phyloP scores from a whole-genome alignment of 345 rosid genomes.

The Gossypium anomalum region DNA sequence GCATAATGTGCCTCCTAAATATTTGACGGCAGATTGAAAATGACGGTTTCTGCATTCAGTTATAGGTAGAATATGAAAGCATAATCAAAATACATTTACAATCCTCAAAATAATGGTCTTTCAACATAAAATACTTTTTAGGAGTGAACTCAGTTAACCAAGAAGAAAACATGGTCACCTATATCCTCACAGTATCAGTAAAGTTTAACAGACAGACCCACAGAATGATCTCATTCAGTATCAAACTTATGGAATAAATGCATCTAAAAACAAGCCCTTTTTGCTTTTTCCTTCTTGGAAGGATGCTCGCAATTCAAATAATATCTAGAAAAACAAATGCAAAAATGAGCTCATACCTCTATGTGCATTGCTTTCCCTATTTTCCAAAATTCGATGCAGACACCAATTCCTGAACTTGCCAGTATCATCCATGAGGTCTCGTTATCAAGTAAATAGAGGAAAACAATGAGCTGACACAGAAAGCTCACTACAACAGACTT shows the following conservation, averaged over 20 bases:
- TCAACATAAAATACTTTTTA: neutral
- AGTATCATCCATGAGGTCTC: conserved; percentile 99
- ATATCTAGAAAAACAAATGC: neutral
- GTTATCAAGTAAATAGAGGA: conserved; percentile 93
- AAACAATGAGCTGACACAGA: conserved; percentile 82
- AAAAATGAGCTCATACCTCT: conserved; percentile 50
- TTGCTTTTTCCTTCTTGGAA: neutral
- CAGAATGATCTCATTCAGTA: neutral
- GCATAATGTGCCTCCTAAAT: neutral
- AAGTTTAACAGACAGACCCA: neutral
- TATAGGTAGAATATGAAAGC: neutral
- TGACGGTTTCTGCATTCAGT: neutral
- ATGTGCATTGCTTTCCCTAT: conserved; percentile 99
- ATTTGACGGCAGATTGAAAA: neutral
- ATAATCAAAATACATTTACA: neutral
- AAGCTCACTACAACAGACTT: conserved; percentile 92
- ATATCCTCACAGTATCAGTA: neutral
- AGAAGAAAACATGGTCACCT: neutral
- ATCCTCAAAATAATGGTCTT: neutral
- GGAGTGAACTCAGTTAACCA: neutral
- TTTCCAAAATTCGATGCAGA: conserved; percentile 98
- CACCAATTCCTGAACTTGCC: conserved; percentile 94
- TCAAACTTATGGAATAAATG: neutral
- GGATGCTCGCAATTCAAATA: neutral
- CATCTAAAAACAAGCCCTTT: neutral